phyloP scores from a whole-genome alignment of 2,329 filamentous ascomycete species.

The Lecanosticta acicola region DNA sequence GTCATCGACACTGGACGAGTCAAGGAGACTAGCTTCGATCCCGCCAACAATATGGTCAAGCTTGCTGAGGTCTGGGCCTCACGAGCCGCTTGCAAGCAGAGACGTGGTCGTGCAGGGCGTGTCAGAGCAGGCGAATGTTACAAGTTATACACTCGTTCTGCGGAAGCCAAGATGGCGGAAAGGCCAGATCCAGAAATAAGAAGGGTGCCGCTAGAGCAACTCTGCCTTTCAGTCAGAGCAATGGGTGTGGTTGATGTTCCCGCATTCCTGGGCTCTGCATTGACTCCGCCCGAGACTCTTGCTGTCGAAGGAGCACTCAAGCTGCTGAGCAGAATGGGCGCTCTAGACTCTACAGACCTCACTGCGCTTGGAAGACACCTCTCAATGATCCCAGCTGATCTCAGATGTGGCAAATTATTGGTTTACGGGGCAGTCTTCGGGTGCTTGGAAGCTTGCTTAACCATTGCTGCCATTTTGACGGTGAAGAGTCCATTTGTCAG shows the following conservation, averaged over 20 bases:
- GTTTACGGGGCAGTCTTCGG: slow-evolving; percentile 92
- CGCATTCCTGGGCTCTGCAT: slow-evolving; percentile 73
- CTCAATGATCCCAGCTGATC: slow-evolving; percentile 89
- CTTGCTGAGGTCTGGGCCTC: slow-evolving; percentile 95
- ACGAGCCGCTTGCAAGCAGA: slow-evolving; percentile 86
- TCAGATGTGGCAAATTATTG: slow-evolving; percentile 89
- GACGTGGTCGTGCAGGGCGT: slow-evolving; percentile 86
- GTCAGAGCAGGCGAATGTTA: slow-evolving; percentile 89
- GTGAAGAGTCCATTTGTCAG: slow-evolving; percentile 80
- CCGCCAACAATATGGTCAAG: slow-evolving; percentile 86
- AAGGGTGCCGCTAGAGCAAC: slow-evolving; percentile 85
- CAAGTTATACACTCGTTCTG: slow-evolving; percentile 84
- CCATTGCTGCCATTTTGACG: slow-evolving; percentile 87
- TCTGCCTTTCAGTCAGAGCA: slow-evolving; percentile 88
- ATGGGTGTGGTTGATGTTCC: slow-evolving; percentile 86
- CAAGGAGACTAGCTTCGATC: slow-evolving; percentile 93
- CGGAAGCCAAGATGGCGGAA: slow-evolving; percentile 78
- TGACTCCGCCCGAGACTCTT: slow-evolving; percentile 78
- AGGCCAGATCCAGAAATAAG: slow-evolving; percentile 90
- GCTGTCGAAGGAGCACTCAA: slow-evolving; percentile 82
- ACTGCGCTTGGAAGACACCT: slow-evolving; percentile 89
- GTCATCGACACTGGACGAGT: slow-evolving; percentile 94
- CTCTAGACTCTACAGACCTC: slow-evolving; percentile 76
- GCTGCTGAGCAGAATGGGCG: slow-evolving; percentile 78
- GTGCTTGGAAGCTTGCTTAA: slow-evolving; percentile 81